phyloP scores from a whole-genome alignment of 306 rosid species.

The Cucurbita maxima region DNA sequence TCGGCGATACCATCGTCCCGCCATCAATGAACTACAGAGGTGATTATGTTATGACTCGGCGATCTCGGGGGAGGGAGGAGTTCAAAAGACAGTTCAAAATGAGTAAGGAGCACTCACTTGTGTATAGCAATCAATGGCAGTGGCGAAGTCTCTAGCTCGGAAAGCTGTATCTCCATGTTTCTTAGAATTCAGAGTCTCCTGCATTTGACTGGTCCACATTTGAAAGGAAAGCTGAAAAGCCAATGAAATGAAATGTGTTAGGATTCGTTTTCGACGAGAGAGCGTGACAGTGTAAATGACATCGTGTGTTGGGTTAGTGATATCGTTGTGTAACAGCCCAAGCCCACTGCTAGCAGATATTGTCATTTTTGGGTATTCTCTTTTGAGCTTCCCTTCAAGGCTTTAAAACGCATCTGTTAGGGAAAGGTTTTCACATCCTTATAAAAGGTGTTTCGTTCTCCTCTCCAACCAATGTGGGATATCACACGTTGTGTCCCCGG shows the following conservation, averaged over 20 bases:
- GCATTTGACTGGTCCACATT: constrained; percentile 93
- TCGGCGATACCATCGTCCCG: constrained; percentile 94
- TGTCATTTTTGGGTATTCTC: too few relatives aligned
- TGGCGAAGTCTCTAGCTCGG: constrained; percentile 57
- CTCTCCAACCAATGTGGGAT: too few relatives aligned
- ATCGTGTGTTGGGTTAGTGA: too few relatives aligned
- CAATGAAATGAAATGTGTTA: neutral
- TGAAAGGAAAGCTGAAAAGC: constrained; percentile 87
- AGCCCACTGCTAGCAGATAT: too few relatives aligned
- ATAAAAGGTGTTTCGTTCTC: too few relatives aligned
- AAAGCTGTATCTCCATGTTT: constrained; percentile 89
- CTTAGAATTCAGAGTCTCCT: constrained; percentile 78
- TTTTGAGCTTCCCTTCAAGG: too few relatives aligned
- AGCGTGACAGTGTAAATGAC: too few relatives aligned
- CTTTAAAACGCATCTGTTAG: too few relatives aligned
- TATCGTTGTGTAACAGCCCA: too few relatives aligned
- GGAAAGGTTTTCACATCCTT: too few relatives aligned
- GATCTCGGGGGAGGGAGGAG: neutral
- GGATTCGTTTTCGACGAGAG: too few relatives aligned
- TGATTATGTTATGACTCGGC: neutral
- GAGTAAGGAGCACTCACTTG: constrained; percentile 38
- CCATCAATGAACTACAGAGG: constrained; percentile 68
- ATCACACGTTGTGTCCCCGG: neutral
- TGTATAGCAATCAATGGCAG: constrained; percentile 73
- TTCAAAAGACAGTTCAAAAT: neutral